Evolutionary conservation across 495 filamentous ascomycete species (phyloP), one percentile per base, ranked within the genome.

Genomic region (Rhypophila decipiens): DNA sequence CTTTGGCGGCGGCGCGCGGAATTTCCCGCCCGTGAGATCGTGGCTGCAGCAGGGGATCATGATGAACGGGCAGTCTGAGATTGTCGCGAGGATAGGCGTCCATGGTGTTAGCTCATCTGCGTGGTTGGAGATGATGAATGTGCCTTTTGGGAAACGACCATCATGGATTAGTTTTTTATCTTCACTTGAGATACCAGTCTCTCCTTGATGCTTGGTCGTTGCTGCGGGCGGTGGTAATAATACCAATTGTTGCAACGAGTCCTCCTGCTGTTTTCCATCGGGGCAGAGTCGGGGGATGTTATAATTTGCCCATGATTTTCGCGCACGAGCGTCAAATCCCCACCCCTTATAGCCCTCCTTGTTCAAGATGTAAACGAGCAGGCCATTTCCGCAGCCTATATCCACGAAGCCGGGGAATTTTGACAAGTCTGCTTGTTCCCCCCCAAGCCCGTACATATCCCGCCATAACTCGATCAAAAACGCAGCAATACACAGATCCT

Each of bases 41-140:
- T 95, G 88, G 24, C 88, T 94, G 69, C 93, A 98, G 68, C 93
- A 98, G 2, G 93, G 93, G 33, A 97, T 95, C 42, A 84, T 83
- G 22, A 98, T 78, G 56, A 96, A 98, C 0, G 90, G 86, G 41
- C 77, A 84, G 13, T 76, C 55, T 17, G 86, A 87, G 2, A 87
- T 69, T 23, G 80, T 78, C 23, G 90, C 88, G 37, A 98, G 76
- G 24, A 96, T 76, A 1, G 93, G 94, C 1, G 94, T 96, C 93
- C 93, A 98, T 4, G 87, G 77, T 1, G 94, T 97, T 10, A 98
- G 73, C 66, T 98, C 89, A 61, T 98, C 93, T 18, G 93, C 88
- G 59, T 97, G 93, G 58, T 97, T 97, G 36, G 88, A 91, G 50
- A 98, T 89, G 44, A 98, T 86, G 57, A 98, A 98, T 0, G 88